Conservation (phyloP, 108 stramenopile species). For the Cyclotella choctawhatcheeana region DNA sequence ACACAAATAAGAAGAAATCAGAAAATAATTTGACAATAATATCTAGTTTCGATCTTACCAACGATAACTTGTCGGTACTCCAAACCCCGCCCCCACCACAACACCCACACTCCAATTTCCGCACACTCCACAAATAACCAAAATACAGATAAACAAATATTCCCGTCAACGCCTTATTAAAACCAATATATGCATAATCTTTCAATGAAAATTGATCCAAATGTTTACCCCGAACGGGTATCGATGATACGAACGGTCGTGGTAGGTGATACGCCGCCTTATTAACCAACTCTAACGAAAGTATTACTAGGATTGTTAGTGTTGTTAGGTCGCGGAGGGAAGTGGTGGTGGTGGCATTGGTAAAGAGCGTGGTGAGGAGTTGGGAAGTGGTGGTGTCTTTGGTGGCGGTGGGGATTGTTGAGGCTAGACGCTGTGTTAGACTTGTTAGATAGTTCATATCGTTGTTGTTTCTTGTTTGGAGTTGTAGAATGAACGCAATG, state of each 20-base stretch:
- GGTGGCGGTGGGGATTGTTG: slow-evolving; percentile 26
- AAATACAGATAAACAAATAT: slow-evolving; percentile 83
- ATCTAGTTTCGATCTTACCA: too few species aligned
- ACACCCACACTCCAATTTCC: slow-evolving; percentile 20
- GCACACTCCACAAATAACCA: slow-evolving; percentile 56
- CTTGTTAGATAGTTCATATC: background rate
- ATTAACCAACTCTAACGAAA: slow-evolving; percentile 32
- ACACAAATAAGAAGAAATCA: background rate
- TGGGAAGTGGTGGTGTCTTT: slow-evolving; percentile 6
- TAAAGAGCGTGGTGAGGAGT: slow-evolving; percentile 1
- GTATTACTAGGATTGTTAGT: slow-evolving; percentile 28
- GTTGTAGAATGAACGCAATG: too few species aligned
- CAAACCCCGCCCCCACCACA: slow-evolving; percentile 52
- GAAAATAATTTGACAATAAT: too few species aligned
- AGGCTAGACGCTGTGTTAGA: slow-evolving; percentile 30
- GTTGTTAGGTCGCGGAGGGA: slow-evolving; percentile 30
- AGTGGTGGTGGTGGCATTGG: slow-evolving; percentile 16
- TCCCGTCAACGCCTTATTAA: slow-evolving; percentile 78
- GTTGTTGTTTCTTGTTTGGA: too few species aligned
- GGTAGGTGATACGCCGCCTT: slow-evolving; percentile 35
- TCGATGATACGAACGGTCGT: slow-evolving; percentile 30
- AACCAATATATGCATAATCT: slow-evolving; percentile 67
- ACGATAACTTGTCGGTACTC: slow-evolving; percentile 50
- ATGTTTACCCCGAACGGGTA: slow-evolving; percentile 89
- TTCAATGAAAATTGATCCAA: slow-evolving; percentile 72